A percentile compares a stretch with the other conserved stretches of the same genome.
Evolutionary conservation across 2,329 filamentous ascomycete genomes (phyloP).

Genomic region (Tricladium varicosporioides): DNA sequence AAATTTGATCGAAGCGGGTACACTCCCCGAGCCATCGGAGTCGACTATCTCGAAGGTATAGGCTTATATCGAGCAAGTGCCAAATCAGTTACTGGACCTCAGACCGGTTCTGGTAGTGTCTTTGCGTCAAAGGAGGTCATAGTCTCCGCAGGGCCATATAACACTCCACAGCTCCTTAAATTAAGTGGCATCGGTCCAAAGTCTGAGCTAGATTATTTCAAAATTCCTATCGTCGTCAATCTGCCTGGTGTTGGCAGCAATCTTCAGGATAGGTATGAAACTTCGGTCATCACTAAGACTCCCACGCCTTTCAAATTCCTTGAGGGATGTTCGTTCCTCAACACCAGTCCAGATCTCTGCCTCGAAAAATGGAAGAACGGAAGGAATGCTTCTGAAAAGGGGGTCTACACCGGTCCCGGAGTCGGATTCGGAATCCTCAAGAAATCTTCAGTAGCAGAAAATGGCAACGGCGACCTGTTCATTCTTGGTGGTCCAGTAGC

Average conservation of each 20-base stretch:
- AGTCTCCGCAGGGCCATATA: conserved; percentile 44
- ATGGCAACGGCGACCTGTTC: conserved; percentile 39
- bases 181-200: conserved; percentile 43
- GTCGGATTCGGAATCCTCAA: conserved; percentile 42
- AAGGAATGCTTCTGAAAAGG: neutral
- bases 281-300: conserved; percentile 42
- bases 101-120: conserved; percentile 30
- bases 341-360: conserved; percentile 36
- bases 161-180: conserved; percentile 47
- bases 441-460: conserved; percentile 35
- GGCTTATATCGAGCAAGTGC: conserved; percentile 43
- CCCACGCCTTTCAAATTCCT: conserved; percentile 39
- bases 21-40: conserved; percentile 39
- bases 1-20: conserved; percentile 35
- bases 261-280: conserved; percentile 55
- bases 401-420: conserved; percentile 43
- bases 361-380: conserved; percentile 31
- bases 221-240: conserved; percentile 52
- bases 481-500: conserved; percentile 32
- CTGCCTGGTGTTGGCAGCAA: conserved; percentile 52
- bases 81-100: conserved; percentile 42
- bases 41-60: conserved; percentile 42
- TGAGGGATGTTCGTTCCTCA: conserved; percentile 35
- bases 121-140: conserved; percentile 44
- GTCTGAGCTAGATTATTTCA: conserved; percentile 37